Evolutionary conservation across 768 basidiomycete genomes (phyloP).

Genomic region (Pulveroboletus sp.): DNA sequence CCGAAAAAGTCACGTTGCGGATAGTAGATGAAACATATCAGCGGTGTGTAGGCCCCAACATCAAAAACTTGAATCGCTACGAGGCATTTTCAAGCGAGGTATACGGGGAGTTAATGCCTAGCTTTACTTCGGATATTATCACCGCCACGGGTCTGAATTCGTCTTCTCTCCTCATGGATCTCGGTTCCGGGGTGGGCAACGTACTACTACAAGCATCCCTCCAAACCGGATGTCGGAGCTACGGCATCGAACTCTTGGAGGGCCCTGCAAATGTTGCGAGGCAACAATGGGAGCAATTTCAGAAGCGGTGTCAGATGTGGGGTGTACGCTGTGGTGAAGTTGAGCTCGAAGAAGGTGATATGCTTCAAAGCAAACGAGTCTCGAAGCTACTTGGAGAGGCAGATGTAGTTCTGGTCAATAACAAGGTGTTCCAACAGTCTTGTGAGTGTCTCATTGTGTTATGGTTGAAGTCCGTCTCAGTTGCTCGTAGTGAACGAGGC

Average conservation of each 20-base stretch:
- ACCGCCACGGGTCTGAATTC: slow-evolving; percentile 45
- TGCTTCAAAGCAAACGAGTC: slow-evolving; percentile 65
- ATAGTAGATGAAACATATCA: slow-evolving; percentile 92
- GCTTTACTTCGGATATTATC: slow-evolving; percentile 55
- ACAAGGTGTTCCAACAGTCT: slow-evolving; percentile 74
- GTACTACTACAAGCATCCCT: slow-evolving; percentile 77
- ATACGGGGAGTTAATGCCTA: slow-evolving; percentile 87
- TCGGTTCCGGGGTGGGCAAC: slow-evolving; percentile 85
- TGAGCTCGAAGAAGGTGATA: slow-evolving; percentile 81
- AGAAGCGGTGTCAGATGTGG: slow-evolving; percentile 85
- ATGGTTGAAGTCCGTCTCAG: slow-evolving; percentile 1
- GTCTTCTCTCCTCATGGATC: slow-evolving; percentile 69
- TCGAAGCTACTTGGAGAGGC: slow-evolving; percentile 70
- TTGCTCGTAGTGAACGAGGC: slow-evolving; percentile 70
- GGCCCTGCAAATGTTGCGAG: slow-evolving; percentile 78
- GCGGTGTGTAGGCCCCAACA: slow-evolving; percentile 84
- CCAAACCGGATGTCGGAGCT: slow-evolving; percentile 72
- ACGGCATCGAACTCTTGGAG: slow-evolving; percentile 75
- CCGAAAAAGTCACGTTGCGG: slow-evolving; percentile 62
- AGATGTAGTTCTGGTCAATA: slow-evolving; percentile 89
- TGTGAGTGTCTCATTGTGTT: slow-evolving; percentile 44
- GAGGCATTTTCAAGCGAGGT: slow-evolving; percentile 79
- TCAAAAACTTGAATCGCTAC: slow-evolving; percentile 76
- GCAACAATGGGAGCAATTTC: slow-evolving; percentile 69
- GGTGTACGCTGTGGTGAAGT: slow-evolving; percentile 72